phyloP scores from a whole-genome alignment of 805 yeast species.

The Teunomyces stri region DNA sequence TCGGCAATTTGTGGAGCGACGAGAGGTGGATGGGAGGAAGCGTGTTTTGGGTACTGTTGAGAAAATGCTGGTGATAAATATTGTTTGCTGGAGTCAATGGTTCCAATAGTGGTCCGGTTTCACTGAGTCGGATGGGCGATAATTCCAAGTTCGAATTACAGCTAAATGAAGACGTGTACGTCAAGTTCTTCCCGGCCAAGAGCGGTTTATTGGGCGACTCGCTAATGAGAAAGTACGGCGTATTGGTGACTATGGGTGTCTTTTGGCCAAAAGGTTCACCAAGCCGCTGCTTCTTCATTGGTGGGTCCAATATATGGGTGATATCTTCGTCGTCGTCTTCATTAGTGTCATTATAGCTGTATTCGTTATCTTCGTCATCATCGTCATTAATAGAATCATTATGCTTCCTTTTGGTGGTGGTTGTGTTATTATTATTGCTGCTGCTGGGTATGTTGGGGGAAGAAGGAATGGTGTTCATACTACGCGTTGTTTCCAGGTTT shows the following conservation, averaged over 20 bases:
- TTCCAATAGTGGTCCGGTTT: conserved; percentile 64
- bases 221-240: conserved; percentile 25
- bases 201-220: conserved; percentile 42
- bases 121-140: conserved; percentile 56
- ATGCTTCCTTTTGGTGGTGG: conserved; percentile 8
- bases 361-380: conserved; percentile 12
- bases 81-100: conserved; percentile 52
- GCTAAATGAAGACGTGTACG: conserved; percentile 65
- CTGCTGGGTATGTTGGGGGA: conserved; percentile 22
- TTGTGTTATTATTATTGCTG: not conserved
- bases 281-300: conserved; percentile 15
- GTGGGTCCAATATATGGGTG: conserved; percentile 10
- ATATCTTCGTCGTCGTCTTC: conserved; percentile 6
- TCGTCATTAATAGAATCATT: conserved; percentile 18
- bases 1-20: conserved; percentile 1
- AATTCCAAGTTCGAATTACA: conserved; percentile 63
- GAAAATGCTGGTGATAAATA: conserved; percentile 7
- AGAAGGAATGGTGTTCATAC: conserved; percentile 29
- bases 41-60: not conserved
- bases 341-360: conserved; percentile 9
- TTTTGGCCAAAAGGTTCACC: conserved; percentile 12
- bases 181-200: conserved; percentile 40
- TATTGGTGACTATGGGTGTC: not conserved
- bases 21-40: conserved; percentile 1
- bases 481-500: conserved; percentile 9